A percentile compares a stretch with the other conserved stretches of the same genome.
Evolutionary conservation across 176 grass and related monocot species (phyloP).

Genomic region (Elaeis guineensis): DNA sequence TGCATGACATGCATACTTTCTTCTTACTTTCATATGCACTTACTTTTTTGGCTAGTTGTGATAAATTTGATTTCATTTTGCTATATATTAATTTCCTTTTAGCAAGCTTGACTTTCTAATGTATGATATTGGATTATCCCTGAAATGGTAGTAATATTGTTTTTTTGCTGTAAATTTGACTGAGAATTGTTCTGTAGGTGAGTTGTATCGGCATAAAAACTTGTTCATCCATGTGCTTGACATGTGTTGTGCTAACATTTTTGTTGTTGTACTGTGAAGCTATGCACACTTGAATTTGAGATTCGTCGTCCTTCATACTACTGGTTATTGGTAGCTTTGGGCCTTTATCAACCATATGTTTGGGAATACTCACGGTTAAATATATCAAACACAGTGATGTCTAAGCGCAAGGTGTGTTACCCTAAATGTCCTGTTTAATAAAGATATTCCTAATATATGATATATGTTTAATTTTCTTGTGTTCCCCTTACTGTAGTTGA

Average conservation of each 20-base stretch:
- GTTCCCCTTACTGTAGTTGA: conserved; percentile 41
- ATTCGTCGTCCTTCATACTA: conserved; percentile 97
- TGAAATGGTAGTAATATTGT: too few relatives aligned
- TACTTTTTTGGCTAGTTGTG: too few relatives aligned
- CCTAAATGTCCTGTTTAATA: neutral
- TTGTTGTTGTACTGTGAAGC: conserved; percentile 29
- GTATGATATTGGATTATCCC: too few relatives aligned
- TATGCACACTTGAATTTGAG: conserved; percentile 83
- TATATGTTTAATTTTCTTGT: conserved; percentile 6
- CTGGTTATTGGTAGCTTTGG: conserved; percentile 79
- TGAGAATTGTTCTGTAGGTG: too few relatives aligned
- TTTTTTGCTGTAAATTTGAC: too few relatives aligned
- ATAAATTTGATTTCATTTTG: too few relatives aligned
- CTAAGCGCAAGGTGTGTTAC: conserved; percentile 78
- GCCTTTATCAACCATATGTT: conserved; percentile 84
- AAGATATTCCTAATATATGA: conserved; percentile 1
- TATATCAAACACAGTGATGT: conserved; percentile 95
- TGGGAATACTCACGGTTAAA: conserved; percentile 98
- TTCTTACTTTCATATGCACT: too few relatives aligned
- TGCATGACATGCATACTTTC: too few relatives aligned
- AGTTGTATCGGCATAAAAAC: too few relatives aligned
- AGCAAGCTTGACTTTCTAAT: too few relatives aligned
- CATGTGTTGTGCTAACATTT: neutral
- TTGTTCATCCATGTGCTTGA: neutral
- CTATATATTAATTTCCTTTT: too few relatives aligned